Conservation (phyloP, 1,284 basidiomycete genomes). For the Gomphus bonarii region DNA sequence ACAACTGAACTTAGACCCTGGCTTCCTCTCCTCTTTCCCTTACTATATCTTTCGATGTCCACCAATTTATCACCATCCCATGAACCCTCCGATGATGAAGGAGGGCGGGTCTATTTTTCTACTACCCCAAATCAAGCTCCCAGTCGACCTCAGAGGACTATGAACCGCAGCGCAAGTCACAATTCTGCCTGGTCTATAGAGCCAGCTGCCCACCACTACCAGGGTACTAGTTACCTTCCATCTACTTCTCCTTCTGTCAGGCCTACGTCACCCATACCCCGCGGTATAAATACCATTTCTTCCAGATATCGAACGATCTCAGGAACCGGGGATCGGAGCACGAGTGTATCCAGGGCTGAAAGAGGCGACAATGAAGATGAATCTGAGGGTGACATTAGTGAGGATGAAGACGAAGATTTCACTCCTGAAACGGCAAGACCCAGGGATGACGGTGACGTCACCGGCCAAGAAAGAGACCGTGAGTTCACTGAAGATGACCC, state of each 20-base stretch:
- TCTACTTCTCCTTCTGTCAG: constrained; percentile 8
- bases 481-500: constrained; percentile 61
- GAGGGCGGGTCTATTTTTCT: constrained; percentile 20
- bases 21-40: not conserved
- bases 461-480: constrained; percentile 7
- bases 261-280: constrained; percentile 27
- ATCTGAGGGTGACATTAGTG: constrained; percentile 27
- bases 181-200: constrained; percentile 48
- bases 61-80: constrained; percentile 20
- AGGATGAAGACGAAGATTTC: constrained; percentile 24
- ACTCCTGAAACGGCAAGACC: constrained; percentile 8
- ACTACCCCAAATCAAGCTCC: constrained; percentile 14
- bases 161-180: constrained; percentile 40
- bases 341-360: constrained; percentile 45
- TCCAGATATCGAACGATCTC: constrained; percentile 8
- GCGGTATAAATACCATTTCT: constrained; percentile 28
- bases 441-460: constrained; percentile 9
- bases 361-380: constrained; percentile 24
- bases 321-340: constrained; percentile 36
- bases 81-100: constrained; percentile 20
- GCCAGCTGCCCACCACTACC: constrained; percentile 51
- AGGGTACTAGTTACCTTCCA: constrained; percentile 57
- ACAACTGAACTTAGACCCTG: not conserved
- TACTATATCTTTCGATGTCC: constrained; percentile 22
- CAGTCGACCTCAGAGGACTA: constrained; percentile 30